Base-by-base conservation (phyloP, 164 flowering plant genomes). In the Berberis thunbergii region DNA sequence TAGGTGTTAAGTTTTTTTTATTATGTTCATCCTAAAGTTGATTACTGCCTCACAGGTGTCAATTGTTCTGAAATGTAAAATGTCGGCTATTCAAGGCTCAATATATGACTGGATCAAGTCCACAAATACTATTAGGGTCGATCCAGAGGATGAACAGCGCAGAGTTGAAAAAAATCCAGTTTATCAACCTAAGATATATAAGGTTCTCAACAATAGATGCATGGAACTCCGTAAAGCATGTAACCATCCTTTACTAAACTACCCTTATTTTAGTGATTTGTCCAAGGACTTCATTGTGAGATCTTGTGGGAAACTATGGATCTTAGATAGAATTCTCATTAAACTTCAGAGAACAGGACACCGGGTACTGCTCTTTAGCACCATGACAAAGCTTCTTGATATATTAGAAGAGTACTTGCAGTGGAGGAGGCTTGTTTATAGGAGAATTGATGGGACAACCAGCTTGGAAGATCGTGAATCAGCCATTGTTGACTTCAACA, bases 381-480 rank as follows among this genome's bases (percentile, higher is more conserved):
- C 97, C 54, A 95, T 95, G 99, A 95, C 99, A 45, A 91, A 85
- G 71, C 97, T 95, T 66, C 89, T 95, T 60, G 99, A 95, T 72
- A 82, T 95, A 71, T 64, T 95, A 71, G 99, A 95, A 74, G 97
- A 91, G 64, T 91, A 95, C 74, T 70, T 95, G 76, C 97, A 88
- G 61, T 91, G 97, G 96, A 69, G 96, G 62, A 72, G 87, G 58
- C 97, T 91, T 66, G 73, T 86, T 12, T 95, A 91, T 69, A 80
- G 97, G 75, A 61, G 99, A 69, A 91, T 95, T 64, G 99, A 95
- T 78, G 99, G 99, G 60, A 87, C 92, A 41, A 95, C 99, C 56
- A 86, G 97, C 73, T 76, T 91, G 62, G 97, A 95, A 74, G 99
- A 95, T 69, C 94, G 99, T 48, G 99, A 91, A 73, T 84, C 96